Evolutionary conservation across 2,329 filamentous ascomycete genomes (phyloP), one percentile per base, ranked within the genome.

Genomic region (Fusarium tanahbumbuense): DNA sequence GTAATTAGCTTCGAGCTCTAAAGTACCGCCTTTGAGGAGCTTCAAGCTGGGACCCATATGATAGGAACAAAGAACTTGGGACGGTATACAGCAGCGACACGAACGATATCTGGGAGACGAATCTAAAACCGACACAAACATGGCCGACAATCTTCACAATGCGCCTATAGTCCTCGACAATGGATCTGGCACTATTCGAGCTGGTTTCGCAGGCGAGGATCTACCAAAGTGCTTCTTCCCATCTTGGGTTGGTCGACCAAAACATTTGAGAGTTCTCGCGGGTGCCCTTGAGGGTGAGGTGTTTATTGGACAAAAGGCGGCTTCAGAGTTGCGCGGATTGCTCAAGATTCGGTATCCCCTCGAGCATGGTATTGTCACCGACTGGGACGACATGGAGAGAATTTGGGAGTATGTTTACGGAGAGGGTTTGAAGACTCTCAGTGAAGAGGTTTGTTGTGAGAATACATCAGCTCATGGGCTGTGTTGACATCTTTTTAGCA

Each of bases 321-420:
- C 95, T 64, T 92, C 94, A 75, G 94, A 98, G 78, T 86, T 97
- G 76, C 90, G 95, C 77, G 96, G 96, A 5, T 84, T 99, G 67
- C 87, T 99, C 75, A 99, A 98, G 87, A 98, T 99, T 76, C 88
- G 90, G 72, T 98, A 98, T 79, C 96, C 96, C 46, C 84, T 99
- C 58, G 96, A 98, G 83, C 96, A 99, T 80, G 96, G 96, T 75
- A 97, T 99, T 76, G 96, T 99, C 69, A 99, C 96, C 74, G 94
- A 99, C 81, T 99, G 96, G 96, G 96, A 98, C 79, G 96, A 99
- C 78, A 99, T 99, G 96, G 96, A 99, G 85, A 91, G 93, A 83
- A 99, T 99, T 82, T 99, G 96, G 96, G 93, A 97, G 76, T 96
- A 97, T 78, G 94, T 99, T 56, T 99, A 98, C 80, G 93, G 93